Evolutionary conservation across 805 yeast species (phyloP).

Genomic region (Ogataea dorogensis): DNA sequence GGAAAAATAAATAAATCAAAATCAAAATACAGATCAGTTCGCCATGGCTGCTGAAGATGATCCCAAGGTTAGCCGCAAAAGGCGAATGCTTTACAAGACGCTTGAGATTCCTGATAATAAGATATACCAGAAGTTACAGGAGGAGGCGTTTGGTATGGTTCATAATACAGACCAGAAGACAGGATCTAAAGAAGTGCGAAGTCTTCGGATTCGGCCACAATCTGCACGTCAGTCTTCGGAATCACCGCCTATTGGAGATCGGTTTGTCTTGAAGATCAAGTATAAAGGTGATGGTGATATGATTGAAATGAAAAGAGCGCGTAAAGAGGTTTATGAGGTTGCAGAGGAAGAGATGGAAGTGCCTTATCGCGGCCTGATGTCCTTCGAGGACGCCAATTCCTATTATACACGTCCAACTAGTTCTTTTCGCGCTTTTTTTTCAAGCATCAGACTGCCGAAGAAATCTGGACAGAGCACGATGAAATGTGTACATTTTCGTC

Average conservation of each 20-base stretch:
- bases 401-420: constrained; percentile 57
- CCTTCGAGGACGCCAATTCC: constrained; percentile 58
- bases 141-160: constrained; percentile 27
- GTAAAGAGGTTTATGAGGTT: constrained; percentile 21
- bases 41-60: not conserved
- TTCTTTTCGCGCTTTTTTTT: constrained; percentile 36
- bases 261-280: constrained; percentile 11
- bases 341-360: constrained; percentile 47
- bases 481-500: constrained; percentile 66
- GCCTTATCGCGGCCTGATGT: constrained; percentile 67
- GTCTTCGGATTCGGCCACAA: constrained; percentile 17
- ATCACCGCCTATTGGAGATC: not conserved
- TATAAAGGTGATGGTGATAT: constrained; percentile 6
- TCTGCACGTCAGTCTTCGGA: constrained; percentile 16
- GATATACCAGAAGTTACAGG: constrained; percentile 35
- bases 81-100: constrained; percentile 27
- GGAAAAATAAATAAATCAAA: constrained; percentile 1
- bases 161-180: constrained; percentile 13
- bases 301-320: constrained; percentile 7
- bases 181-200: constrained; percentile 12
- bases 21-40: constrained; percentile 4
- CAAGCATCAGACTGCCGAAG: constrained; percentile 25
- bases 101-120: constrained; percentile 40
- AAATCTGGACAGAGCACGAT: constrained; percentile 26
- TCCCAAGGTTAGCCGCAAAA: constrained; percentile 1